These are phyloP conservation scores for Xerophyta viscosa DNA, from an alignment of 106 monocot genomes.

Conservation along the genomic window DNA sequence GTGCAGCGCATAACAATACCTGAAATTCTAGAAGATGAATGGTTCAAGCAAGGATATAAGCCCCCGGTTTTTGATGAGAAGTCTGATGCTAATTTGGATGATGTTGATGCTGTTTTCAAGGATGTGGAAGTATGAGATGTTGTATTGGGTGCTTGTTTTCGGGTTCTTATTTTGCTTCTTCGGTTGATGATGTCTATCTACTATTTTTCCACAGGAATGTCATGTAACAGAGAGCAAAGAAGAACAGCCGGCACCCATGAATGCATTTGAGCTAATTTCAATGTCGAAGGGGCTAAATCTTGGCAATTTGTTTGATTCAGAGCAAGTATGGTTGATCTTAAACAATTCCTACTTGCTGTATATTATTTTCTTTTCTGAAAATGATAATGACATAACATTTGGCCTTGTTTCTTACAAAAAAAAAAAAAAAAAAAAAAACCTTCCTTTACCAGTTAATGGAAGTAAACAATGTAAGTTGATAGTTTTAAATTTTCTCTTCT, in stretches of 20 bases:
- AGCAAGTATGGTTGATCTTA: constrained; percentile 36
- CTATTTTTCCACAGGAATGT: constrained; percentile 31
- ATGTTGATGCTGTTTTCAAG: constrained; percentile 67
- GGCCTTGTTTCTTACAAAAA: no score
- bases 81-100: constrained; percentile 53
- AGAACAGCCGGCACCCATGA: constrained; percentile 58
- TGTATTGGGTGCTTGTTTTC: not conserved
- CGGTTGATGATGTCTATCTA: not conserved
- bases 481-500: not conserved
- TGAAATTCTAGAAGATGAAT: constrained; percentile 79
- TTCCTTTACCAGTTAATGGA: no score
- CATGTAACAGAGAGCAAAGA: constrained; percentile 55
- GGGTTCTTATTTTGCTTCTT: not conserved
- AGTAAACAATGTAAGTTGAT: no score
- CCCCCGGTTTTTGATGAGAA: constrained; percentile 68
- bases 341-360: no score
- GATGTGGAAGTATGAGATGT: constrained; percentile 50
- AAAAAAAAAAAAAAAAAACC: no score
- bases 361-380: no score
- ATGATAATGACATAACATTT: no score
- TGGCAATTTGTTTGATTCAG: constrained; percentile 61
- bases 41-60: constrained; percentile 93
- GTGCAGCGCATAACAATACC: constrained; percentile 79
- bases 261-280: constrained; percentile 88
- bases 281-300: constrained; percentile 84